Evolutionary conservation across 2,329 filamentous ascomycete species (phyloP).

Genomic region (Beauveria asiatica): DNA sequence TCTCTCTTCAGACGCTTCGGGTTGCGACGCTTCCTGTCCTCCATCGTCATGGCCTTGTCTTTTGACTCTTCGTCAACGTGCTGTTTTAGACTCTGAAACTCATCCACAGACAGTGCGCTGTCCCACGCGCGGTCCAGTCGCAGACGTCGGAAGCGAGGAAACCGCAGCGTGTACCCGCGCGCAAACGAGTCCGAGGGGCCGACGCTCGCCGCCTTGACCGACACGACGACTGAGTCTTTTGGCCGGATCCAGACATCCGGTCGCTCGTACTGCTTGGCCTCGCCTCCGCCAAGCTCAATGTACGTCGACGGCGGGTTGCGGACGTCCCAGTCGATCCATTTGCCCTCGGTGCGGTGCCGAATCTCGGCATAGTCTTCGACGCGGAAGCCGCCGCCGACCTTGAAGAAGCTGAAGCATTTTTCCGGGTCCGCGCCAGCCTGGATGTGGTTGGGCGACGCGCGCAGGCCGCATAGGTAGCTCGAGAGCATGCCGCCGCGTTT

Average conservation of each 20-base stretch:
- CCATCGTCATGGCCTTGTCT: constrained; percentile 70
- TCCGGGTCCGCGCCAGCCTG: constrained; percentile 51
- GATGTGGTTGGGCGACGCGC: constrained; percentile 62
- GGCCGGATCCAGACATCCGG: constrained; percentile 94
- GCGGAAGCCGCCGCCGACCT: constrained; percentile 89
- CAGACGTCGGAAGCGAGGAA: constrained; percentile 79
- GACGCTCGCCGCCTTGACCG: constrained; percentile 80
- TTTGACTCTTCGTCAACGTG: constrained; percentile 62
- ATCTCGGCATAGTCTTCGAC: constrained; percentile 79
- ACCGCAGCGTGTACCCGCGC: constrained; percentile 69
- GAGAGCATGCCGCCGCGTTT: constrained; percentile 73
- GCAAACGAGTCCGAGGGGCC: constrained; percentile 70
- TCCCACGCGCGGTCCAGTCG: constrained; percentile 81
- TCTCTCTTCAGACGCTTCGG: constrained; percentile 60
- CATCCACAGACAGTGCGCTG: constrained; percentile 65
- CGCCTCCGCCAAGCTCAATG: constrained; percentile 74
- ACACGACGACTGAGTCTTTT: constrained; percentile 75
- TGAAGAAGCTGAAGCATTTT: constrained; percentile 91
- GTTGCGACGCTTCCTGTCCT: constrained; percentile 48
- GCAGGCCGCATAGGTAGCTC: constrained; percentile 83
- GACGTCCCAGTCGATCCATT: constrained; percentile 81
- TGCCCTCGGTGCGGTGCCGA: constrained; percentile 75
- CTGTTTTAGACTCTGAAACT: constrained; percentile 64
- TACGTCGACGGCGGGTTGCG: constrained; percentile 67
- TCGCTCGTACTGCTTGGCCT: constrained; percentile 59